These are phyloP conservation scores for Puccinia novopanici DNA, from an alignment of 1,284 basidiomycete genomes.

Conservation along the genomic window DNA sequence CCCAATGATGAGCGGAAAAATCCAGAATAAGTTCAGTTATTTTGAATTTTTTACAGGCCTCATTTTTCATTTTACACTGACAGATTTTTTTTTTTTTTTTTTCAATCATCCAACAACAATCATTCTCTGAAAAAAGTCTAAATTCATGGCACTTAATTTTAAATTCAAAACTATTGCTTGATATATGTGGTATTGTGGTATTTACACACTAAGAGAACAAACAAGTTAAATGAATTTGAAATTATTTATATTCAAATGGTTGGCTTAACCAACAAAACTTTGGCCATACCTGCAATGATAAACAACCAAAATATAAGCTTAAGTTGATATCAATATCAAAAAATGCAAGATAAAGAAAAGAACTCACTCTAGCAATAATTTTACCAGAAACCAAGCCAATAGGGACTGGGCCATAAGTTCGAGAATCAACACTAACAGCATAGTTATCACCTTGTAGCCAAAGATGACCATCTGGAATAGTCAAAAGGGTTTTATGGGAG, in stretches of 20 bases:
- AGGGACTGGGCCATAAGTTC: constrained; percentile 45
- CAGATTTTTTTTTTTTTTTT: too few relatives aligned
- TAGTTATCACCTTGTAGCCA: constrained; percentile 50
- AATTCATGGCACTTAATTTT: too few relatives aligned
- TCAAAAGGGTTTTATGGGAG: constrained; percentile 1
- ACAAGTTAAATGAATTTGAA: not conserved
- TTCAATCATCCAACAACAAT: too few relatives aligned
- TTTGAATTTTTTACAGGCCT: too few relatives aligned
- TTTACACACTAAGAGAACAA: too few relatives aligned
- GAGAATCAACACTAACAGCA: constrained; percentile 45
- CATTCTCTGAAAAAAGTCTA: too few relatives aligned
- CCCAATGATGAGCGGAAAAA: too few relatives aligned
- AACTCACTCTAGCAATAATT: constrained; percentile 40
- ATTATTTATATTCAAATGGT: constrained; percentile 23
- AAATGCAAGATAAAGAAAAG: not conserved
- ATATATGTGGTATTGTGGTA: too few relatives aligned
- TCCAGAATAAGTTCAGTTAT: too few relatives aligned
- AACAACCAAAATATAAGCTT: not conserved
- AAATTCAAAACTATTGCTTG: too few relatives aligned
- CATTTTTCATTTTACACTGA: too few relatives aligned
- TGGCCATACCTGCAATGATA: constrained; percentile 23
- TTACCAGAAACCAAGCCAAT: constrained; percentile 41
- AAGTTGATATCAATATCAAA: not conserved
- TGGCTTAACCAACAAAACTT: constrained; percentile 20
- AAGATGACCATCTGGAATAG: constrained; percentile 45